Evolutionary conservation across 2,329 filamentous ascomycete genomes (phyloP).

Genomic region (Hypoxylon sp.): DNA sequence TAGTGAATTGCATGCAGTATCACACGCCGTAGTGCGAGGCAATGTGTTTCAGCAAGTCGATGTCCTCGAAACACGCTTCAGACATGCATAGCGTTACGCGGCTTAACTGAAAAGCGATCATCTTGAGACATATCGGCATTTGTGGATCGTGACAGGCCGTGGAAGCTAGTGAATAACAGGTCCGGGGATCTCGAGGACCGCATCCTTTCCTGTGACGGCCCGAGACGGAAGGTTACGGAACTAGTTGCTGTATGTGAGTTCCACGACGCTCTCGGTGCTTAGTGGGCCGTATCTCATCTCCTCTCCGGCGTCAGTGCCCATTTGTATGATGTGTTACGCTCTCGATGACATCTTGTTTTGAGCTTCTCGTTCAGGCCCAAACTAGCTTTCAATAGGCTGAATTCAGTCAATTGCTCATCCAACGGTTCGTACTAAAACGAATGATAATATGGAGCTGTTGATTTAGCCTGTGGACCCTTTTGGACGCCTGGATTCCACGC

Average conservation of each 20-base stretch:
- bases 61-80: neutral
- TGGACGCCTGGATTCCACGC: neutral
- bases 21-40: neutral
- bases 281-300: neutral
- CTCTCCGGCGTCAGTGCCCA: neutral
- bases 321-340: neutral
- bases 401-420: neutral
- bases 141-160: neutral
- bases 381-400: constrained; percentile 1
- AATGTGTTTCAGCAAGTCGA: neutral
- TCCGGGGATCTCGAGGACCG: neutral
- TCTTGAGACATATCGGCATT: neutral
- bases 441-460: neutral
- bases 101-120: neutral
- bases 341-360: neutral
- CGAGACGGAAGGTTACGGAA: neutral
- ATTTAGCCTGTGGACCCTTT: neutral
- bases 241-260: neutral
- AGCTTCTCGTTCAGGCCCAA: neutral
- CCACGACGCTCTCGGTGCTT: neutral
- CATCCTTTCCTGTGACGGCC: neutral
- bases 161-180: neutral
- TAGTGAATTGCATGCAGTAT: constrained; percentile 1
- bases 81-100: neutral
- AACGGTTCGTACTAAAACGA: neutral